These are phyloP conservation scores for Lactarius sanguifluus DNA, from an alignment of 768 basidiomycete species.

Conservation along the genomic window DNA sequence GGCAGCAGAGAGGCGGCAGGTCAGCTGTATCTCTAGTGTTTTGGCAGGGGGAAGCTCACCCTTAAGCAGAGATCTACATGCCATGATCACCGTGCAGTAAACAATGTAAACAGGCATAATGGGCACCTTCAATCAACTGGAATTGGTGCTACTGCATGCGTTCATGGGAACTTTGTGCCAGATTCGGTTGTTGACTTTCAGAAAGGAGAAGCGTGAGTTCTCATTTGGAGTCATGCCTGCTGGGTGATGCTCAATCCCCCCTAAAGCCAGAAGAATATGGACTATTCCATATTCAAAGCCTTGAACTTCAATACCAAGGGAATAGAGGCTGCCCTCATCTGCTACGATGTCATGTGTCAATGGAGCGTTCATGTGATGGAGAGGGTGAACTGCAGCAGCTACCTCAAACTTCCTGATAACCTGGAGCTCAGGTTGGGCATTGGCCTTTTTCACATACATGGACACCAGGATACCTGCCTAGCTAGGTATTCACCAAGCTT, in stretches of 20 bases:
- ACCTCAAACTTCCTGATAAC: slow-evolving; percentile 2
- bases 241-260: not conserved
- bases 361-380: slow-evolving; percentile 9
- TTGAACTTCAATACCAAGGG: too few species aligned
- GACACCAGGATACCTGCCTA: slow-evolving; percentile 11
- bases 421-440: not conserved
- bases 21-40: not conserved
- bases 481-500: slow-evolving; percentile 9
- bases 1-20: slow-evolving; percentile 1
- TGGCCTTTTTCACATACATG: not conserved
- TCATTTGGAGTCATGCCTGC: not conserved
- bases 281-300: too few species aligned
- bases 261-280: not conserved
- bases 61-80: not conserved
- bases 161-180: too few species aligned
- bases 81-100: slow-evolving; percentile 9
- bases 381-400: not conserved
- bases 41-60: too few species aligned
- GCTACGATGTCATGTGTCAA: not conserved
- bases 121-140: slow-evolving; percentile 7
- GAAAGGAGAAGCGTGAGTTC: not conserved
- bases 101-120: not conserved
- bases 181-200: too few species aligned
- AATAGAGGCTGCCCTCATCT: too few species aligned
- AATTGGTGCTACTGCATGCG: too few species aligned